Evolutionary conservation across 2,329 filamentous ascomycete species (phyloP).

Genomic region (Fusarium proliferatum): DNA sequence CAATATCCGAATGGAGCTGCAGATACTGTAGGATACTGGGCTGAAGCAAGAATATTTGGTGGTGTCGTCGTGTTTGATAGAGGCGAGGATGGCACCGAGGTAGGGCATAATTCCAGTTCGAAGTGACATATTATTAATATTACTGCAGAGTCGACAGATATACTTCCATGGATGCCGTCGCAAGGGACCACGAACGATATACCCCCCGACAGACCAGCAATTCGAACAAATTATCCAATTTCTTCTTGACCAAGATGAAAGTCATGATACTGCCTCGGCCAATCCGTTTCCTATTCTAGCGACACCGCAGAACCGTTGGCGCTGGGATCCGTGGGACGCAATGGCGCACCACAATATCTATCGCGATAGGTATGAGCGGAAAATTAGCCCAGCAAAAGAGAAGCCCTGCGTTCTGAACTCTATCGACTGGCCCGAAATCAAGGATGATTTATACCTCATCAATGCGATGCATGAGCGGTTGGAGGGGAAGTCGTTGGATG

Average conservation of each 20-base stretch:
- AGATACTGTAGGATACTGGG: constrained; percentile 22
- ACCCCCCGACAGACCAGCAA: not conserved
- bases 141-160: not conserved
- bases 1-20: constrained; percentile 9
- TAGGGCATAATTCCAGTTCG: not conserved
- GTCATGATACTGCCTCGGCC: not conserved
- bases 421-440: constrained; percentile 1
- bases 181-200: constrained; percentile 4
- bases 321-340: constrained; percentile 16
- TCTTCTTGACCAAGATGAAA: not conserved
- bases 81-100: not conserved
- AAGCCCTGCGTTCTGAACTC: not conserved
- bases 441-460: not conserved
- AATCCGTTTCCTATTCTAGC: not conserved
- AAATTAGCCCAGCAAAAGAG: not conserved
- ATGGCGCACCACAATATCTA: constrained; percentile 8
- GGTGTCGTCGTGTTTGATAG: constrained; percentile 14
- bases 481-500: not conserved
- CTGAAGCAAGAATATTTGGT: constrained; percentile 18
- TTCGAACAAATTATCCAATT: not conserved
- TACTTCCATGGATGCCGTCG: constrained; percentile 10
- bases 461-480: not conserved
- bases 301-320: constrained; percentile 6
- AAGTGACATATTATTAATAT: rapidly evolving
- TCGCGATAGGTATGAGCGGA: constrained; percentile 1